These are phyloP conservation scores for Solanum hybrid DNA, from an alignment of 305 asterid species.

Conservation along the genomic window DNA sequence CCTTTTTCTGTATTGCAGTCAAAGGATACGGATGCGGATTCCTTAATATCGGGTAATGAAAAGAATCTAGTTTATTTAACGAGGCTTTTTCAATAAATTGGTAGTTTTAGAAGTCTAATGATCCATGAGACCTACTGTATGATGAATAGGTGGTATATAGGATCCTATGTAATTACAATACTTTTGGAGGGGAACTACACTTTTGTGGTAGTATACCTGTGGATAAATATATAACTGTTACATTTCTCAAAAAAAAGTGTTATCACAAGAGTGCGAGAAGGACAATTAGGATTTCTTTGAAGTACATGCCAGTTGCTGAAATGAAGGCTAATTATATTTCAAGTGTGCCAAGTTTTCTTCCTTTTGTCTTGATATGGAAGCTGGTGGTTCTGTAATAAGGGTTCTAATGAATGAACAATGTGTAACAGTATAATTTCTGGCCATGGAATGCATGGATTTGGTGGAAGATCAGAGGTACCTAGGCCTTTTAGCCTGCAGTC, in stretches of 20 bases:
- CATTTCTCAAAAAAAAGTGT: background rate
- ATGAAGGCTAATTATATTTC: background rate
- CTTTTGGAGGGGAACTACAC: too few relatives aligned
- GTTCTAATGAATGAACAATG: background rate
- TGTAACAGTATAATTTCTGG: background rate
- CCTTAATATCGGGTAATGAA: background rate
- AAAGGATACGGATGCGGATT: background rate
- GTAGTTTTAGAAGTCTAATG: background rate
- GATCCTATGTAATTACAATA: background rate
- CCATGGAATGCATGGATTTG: background rate
- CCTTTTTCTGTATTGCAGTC: background rate
- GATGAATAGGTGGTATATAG: background rate
- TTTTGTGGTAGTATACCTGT: too few relatives aligned
- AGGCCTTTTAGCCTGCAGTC: background rate
- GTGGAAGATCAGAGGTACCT: background rate
- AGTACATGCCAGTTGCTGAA: background rate
- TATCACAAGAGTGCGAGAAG: background rate
- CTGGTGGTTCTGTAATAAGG: background rate
- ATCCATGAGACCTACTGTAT: background rate
- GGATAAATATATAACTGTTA: too few relatives aligned
- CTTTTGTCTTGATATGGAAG: background rate
- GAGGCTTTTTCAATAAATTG: background rate
- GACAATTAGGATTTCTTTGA: background rate
- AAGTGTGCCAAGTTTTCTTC: background rate
- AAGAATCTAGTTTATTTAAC: background rate